Evolutionary conservation across 108 stramenopile species (phyloP).

Genomic region (Cylindrotheca closterium): DNA sequence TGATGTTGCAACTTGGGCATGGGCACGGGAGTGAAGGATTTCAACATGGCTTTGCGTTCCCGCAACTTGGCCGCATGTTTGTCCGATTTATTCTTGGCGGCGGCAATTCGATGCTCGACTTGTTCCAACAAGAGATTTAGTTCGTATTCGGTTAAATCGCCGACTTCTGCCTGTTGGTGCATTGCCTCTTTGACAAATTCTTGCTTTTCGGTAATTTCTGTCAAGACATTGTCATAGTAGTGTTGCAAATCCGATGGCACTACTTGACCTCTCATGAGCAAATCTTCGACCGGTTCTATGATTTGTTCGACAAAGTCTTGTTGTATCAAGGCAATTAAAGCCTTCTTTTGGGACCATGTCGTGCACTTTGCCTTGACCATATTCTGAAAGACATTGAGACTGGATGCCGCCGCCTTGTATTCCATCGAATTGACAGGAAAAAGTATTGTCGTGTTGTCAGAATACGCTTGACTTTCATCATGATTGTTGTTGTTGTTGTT

Average conservation of each 20-base stretch:
- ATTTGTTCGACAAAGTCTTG: constrained; percentile 36
- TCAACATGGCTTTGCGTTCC: constrained; percentile 54
- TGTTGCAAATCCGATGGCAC: constrained; percentile 56
- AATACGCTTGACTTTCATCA: background rate
- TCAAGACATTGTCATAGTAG: constrained; percentile 68
- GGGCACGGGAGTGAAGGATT: constrained; percentile 34
- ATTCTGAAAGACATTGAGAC: constrained; percentile 63
- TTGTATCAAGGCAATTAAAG: constrained; percentile 31
- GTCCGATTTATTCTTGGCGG: constrained; percentile 44
- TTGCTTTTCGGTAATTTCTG: constrained; percentile 63
- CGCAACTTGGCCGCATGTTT: constrained; percentile 45
- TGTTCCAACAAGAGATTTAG: constrained; percentile 48
- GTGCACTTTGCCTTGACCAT: constrained; percentile 62
- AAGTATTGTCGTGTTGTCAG: constrained; percentile 3
- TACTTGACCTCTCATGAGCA: constrained; percentile 72
- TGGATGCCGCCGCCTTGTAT: constrained; percentile 61
- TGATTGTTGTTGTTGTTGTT: background rate
- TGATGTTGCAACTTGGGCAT: constrained; percentile 66
- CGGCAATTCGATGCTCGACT: constrained; percentile 53
- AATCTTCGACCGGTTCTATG: constrained; percentile 59
- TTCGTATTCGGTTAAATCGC: constrained; percentile 57
- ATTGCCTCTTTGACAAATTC: constrained; percentile 50
- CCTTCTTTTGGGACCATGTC: constrained; percentile 88
- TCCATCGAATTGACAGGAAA: constrained; percentile 48
- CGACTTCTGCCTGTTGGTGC: constrained; percentile 72